A percentile compares a stretch with the other conserved stretches of the same genome.
phyloP scores from a whole-genome alignment of 257 asterid species.

The Jacaranda mimosifolia region DNA sequence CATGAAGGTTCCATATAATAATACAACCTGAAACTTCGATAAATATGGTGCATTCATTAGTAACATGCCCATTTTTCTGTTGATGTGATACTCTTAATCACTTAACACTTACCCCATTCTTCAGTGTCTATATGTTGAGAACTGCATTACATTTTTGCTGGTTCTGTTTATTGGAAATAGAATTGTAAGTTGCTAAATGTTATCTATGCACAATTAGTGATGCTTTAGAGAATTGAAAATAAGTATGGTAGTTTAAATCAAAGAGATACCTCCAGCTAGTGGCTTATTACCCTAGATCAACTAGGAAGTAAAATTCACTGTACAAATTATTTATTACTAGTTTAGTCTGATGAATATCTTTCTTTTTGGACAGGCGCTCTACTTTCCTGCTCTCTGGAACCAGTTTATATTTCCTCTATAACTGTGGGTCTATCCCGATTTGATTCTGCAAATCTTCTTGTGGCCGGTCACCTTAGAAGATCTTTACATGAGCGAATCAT shows the following conservation, averaged over 20 bases:
- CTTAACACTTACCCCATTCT: neutral
- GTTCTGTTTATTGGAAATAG: conserved; percentile 26
- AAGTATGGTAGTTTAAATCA: neutral
- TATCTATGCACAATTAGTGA: neutral
- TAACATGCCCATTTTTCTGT: neutral
- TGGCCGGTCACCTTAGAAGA: conserved; percentile 53
- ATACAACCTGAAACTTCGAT: conserved; percentile 17
- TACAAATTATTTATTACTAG: neutral
- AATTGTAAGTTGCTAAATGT: conserved; percentile 17
- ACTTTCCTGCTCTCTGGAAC: conserved; percentile 83
- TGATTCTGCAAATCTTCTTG: conserved; percentile 39
- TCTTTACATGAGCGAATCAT: conserved; percentile 65
- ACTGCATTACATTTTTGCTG: conserved; percentile 24
- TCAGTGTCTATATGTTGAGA: neutral
- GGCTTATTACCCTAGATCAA: neutral
- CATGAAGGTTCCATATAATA: conserved; percentile 13
- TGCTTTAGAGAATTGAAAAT: conserved; percentile 9
- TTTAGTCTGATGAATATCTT: conserved; percentile 16
- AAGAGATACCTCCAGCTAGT: neutral
- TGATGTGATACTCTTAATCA: neutral
- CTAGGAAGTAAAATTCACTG: neutral
- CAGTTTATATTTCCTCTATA: conserved; percentile 76
- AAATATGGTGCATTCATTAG: conserved; percentile 8
- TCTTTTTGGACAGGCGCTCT: conserved; percentile 68
- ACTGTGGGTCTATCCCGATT: conserved; percentile 67